Percentiles rank a stretch among this genome's conserved stretches.
Conservation (phyloP, 495 filamentous ascomycete genomes). For the Xylaria palmicola region DNA sequence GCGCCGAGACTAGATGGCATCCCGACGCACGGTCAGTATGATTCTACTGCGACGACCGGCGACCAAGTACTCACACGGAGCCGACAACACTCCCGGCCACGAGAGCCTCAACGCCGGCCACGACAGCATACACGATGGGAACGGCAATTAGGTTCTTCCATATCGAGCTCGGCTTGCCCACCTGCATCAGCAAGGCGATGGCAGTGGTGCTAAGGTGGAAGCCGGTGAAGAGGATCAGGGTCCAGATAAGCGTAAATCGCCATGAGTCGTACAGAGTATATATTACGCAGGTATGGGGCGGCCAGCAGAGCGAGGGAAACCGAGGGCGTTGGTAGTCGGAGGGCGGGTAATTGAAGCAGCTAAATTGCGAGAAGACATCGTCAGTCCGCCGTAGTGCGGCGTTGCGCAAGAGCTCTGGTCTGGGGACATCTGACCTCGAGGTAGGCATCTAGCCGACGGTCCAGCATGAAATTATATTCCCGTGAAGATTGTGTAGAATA, state of each 20-base stretch:
- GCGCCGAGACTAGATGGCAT: constrained; percentile 81
- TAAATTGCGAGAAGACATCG: constrained; percentile 29
- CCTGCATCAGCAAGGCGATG: constrained; percentile 72
- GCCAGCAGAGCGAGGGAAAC: constrained; percentile 73
- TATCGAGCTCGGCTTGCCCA: constrained; percentile 51
- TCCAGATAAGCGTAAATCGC: constrained; percentile 92
- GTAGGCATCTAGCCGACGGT: constrained; percentile 9
- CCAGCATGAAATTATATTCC: constrained; percentile 4
- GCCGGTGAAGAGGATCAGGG: constrained; percentile 64
- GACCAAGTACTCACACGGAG: constrained; percentile 60
- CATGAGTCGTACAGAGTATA: constrained; percentile 81
- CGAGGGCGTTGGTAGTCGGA: constrained; percentile 67
- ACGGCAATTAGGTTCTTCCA: constrained; percentile 77
- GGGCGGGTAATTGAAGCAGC: constrained; percentile 51
- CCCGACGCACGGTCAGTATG: constrained; percentile 26
- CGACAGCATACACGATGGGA: constrained; percentile 68
- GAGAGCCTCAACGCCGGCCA: constrained; percentile 78
- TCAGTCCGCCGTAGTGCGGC: neutral
- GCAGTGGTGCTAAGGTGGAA: constrained; percentile 68
- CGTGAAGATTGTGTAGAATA: neutral
- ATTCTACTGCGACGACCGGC: neutral
- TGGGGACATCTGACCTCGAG: neutral
- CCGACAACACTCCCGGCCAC: constrained; percentile 89
- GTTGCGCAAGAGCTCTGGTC: constrained; percentile 9
- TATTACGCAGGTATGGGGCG: constrained; percentile 51